Conservation (phyloP, 2,329 filamentous ascomycete species). For the Fusarium albosuccineum region DNA sequence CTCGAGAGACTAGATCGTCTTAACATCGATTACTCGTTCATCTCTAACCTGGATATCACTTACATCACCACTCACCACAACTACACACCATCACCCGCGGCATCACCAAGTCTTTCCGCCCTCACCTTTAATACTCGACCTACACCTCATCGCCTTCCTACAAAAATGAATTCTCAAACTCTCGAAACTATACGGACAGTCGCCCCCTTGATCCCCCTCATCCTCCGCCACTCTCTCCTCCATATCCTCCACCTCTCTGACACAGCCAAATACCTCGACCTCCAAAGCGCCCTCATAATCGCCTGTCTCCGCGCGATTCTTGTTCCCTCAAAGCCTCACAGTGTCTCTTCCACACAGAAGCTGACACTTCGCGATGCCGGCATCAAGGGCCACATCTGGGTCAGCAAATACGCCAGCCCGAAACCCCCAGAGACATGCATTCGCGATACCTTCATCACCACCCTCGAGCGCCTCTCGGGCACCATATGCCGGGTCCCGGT, state of each 20-base stretch:
- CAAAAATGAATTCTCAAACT: conserved; percentile 27
- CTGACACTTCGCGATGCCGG: conserved; percentile 72
- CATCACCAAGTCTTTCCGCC: background rate
- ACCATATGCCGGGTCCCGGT: conserved; percentile 44
- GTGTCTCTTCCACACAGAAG: conserved; percentile 73
- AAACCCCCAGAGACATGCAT: conserved; percentile 68
- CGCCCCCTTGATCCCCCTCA: conserved; percentile 70
- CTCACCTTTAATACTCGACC: background rate
- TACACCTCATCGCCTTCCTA: background rate
- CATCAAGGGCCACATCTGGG: conserved; percentile 85
- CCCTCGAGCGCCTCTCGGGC: conserved; percentile 57
- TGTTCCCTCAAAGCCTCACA: conserved; percentile 56
- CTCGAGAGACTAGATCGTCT: background rate
- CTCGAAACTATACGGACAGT: conserved; percentile 48
- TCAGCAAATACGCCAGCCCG: conserved; percentile 76
- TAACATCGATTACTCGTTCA: background rate
- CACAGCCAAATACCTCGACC: conserved; percentile 80
- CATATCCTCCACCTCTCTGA: conserved; percentile 78
- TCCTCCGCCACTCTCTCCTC: conserved; percentile 71
- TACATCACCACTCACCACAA: conserved; percentile 16
- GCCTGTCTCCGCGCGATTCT: conserved; percentile 78
- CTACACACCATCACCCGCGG: conserved; percentile 3
- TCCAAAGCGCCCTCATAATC: conserved; percentile 80
- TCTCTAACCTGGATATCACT: conserved; percentile 17
- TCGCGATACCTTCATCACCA: conserved; percentile 68